Base-by-base conservation (phyloP, 2,329 filamentous ascomycete species). In the Hymenoscyphus infarciens region DNA sequence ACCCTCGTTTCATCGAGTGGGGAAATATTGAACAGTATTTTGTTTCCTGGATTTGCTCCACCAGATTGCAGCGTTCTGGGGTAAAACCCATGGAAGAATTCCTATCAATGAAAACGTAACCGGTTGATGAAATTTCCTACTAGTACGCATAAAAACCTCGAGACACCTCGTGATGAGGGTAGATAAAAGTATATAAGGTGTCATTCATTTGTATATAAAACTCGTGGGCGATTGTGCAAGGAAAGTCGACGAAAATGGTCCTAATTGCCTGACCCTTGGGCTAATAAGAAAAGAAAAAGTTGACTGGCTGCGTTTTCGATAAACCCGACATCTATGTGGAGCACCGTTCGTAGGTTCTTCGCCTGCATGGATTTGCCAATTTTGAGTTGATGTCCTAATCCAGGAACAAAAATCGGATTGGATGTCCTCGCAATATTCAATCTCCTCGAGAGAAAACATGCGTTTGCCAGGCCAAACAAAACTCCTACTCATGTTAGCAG, bases 1-100 rank as follows among this genome's bases (percentile, higher is more conserved):
- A 52, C 19, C 33, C 35, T 42, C 56, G 19, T 57, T 25, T 57
- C 31, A 57, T 38, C 31, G 33, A 39, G 56, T 39, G 56, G 56
- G 11, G 56, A 39, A 39, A 33, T 56, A 52, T 38, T 38, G 35
- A 38, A 38, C 35, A 52, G 13, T 52, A 22, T 52, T 52, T 11
- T 49, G n/a, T 19, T 49, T 49, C 42, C 42, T 22, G 42, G 42
- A 11, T 19, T 45, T 35, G 33, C n/a, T 49, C 42, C 42, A 49
- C 42, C 42, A 49, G 42, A 49, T 22, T 49, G 42, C 42, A 49
- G 42, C 42, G 19, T 22, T 8, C 45, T 52, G 19, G 45, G 45
- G 45, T 52, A 25, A 22, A 52, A 52, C 19, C 45, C 45, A 25
- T 52, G 19, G 22, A 25, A 52, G 45, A 52, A 25, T 19, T n/a